Percentiles rank a stretch among this genome's conserved stretches.
Conservation (phyloP, 345 rosid genomes). For the Euphorbia tirucalli region DNA sequence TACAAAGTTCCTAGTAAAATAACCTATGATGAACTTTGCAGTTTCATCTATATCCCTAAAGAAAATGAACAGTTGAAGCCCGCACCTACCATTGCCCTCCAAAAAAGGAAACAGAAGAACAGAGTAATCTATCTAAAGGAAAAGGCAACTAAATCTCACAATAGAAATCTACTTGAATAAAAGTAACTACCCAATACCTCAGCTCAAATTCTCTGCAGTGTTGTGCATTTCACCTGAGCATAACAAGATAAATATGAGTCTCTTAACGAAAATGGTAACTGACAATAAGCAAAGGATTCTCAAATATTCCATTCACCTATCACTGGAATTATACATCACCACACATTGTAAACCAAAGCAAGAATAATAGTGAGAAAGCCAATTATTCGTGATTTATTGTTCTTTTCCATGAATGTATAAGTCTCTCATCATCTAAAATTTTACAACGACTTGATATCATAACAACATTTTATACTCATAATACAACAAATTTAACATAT, state of each 20-base stretch:
- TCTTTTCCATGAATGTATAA: slow-evolving; percentile 16
- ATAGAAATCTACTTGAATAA: slow-evolving; percentile 21
- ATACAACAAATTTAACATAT: slow-evolving; percentile 41
- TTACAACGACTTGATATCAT: slow-evolving; percentile 34
- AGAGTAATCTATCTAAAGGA: neutral
- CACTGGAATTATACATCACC: neutral
- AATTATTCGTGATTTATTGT: slow-evolving; percentile 27
- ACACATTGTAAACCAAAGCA: slow-evolving; percentile 4
- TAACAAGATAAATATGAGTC: slow-evolving; percentile 34
- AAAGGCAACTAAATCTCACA: slow-evolving; percentile 10
- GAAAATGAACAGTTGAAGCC: slow-evolving; percentile 15
- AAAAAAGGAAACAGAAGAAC: slow-evolving; percentile 6
- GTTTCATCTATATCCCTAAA: slow-evolving; percentile 13
- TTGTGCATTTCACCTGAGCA: slow-evolving; percentile 40
- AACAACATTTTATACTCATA: slow-evolving; percentile 25
- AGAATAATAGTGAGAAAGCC: slow-evolving; percentile 18
- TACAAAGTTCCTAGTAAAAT: neutral
- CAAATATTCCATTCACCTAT: neutral
- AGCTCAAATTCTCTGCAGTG: slow-evolving; percentile 34
- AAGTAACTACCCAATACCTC: slow-evolving; percentile 24
- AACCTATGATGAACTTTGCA: neutral
- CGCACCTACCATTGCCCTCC: neutral
- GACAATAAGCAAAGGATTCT: slow-evolving; percentile 5
- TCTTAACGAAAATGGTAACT: slow-evolving; percentile 17
- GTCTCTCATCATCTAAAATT: slow-evolving; percentile 34